A percentile compares a stretch with the other conserved stretches of the same genome.
These are phyloP conservation scores for Epichloe bromicola DNA, from an alignment of 2,329 filamentous ascomycete genomes.

Conservation along the genomic window DNA sequence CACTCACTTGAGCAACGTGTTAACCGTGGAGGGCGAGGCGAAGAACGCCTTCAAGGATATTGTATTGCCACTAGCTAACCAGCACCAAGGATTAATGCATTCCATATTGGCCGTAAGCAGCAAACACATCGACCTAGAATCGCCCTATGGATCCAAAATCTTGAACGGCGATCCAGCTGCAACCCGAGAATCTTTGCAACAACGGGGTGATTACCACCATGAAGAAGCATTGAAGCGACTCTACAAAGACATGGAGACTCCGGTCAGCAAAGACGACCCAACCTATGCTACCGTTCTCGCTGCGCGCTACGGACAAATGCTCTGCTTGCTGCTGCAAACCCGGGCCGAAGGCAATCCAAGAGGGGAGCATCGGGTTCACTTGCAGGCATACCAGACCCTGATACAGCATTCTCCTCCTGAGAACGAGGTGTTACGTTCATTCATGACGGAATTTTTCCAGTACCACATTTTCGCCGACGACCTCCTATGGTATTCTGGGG, in stretches of 20 bases:
- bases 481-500: conserved; percentile 37
- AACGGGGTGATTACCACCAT: conserved; percentile 43
- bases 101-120: conserved; percentile 75
- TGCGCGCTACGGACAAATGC: conserved; percentile 48
- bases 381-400: conserved; percentile 61
- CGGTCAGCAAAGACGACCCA: conserved; percentile 28
- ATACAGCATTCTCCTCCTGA: conserved; percentile 48
- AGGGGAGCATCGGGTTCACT: conserved; percentile 68
- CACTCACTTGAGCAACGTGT: conserved; percentile 61
- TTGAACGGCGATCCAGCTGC: conserved; percentile 36
- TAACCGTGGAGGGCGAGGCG: conserved; percentile 70
- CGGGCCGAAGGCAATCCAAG: conserved; percentile 40
- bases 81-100: conserved; percentile 77
- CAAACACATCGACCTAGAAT: conserved; percentile 54
- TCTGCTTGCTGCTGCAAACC: conserved; percentile 46
- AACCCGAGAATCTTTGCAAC: conserved; percentile 30
- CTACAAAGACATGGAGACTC: conserved; percentile 30
- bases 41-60: conserved; percentile 80
- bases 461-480: conserved; percentile 64
- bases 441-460: conserved; percentile 68
- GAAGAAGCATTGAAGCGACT: conserved; percentile 40
- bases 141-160: conserved; percentile 41
- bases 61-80: conserved; percentile 66
- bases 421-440: conserved; percentile 50
- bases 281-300: conserved; percentile 35